phyloP scores from a whole-genome alignment of 2,329 filamentous ascomycete genomes.

The Aurifilum marmelostoma region DNA sequence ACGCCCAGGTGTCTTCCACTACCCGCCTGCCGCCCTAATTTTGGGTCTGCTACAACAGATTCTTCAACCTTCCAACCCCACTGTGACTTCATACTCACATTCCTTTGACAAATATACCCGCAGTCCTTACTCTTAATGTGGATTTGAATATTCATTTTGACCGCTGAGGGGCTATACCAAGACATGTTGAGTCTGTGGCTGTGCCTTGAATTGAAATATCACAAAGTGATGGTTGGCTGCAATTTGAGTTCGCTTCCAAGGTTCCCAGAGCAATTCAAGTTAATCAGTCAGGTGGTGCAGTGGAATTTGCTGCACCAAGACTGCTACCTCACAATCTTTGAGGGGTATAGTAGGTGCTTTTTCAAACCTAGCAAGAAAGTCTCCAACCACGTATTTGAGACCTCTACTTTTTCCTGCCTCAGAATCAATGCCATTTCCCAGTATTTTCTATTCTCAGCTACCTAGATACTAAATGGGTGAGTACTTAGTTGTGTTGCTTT shows the following conservation, averaged over 20 bases:
- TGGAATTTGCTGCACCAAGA: neutral
- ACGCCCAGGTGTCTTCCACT: conserved; percentile 6
- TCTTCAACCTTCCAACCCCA: neutral
- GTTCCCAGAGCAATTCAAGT: neutral
- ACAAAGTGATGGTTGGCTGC: neutral
- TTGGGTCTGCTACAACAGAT: conserved; percentile 8
- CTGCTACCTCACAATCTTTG: neutral
- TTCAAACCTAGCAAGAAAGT: too few species aligned
- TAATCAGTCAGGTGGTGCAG: neutral
- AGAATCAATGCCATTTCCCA: too few species aligned
- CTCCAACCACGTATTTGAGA: too few species aligned
- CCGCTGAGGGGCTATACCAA: neutral
- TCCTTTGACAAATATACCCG: neutral
- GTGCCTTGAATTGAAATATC: too few species aligned
- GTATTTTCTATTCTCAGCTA: too few species aligned
- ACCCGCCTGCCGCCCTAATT: conserved; percentile 4
- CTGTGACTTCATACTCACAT: conserved; percentile 10
- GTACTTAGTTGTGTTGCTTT: too few species aligned
- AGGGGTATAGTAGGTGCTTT: neutral
- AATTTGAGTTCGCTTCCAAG: too few species aligned
- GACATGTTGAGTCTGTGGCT: too few species aligned
- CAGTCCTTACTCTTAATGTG: neutral
- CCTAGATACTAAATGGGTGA: too few species aligned
- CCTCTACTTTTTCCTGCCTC: too few species aligned
- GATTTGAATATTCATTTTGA: neutral